Percentiles rank a stretch among this genome's conserved stretches.
These are phyloP conservation scores for Metschnikowia dekortorum DNA, from an alignment of 805 yeast species.

Conservation along the genomic window DNA sequence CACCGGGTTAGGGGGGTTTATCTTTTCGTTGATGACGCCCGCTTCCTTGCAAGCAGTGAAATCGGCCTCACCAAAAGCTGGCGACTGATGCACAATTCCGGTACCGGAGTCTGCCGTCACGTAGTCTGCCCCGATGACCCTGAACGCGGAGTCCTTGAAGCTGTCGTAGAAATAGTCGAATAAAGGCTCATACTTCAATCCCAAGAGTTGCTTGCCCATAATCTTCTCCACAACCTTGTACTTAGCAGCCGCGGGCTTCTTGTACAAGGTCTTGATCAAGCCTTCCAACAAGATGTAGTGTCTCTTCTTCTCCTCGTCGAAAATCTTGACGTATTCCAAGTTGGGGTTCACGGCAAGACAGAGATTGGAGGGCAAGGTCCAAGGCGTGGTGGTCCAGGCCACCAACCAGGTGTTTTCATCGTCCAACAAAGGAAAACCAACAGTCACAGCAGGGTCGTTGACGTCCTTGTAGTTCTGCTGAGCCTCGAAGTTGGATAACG, in stretches of 20 bases:
- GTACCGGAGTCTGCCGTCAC: slow-evolving; percentile 96
- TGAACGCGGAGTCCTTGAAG: slow-evolving; percentile 75
- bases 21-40: slow-evolving; percentile 68
- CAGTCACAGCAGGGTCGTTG: slow-evolving; percentile 91
- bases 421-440: slow-evolving; percentile 76
- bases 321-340: slow-evolving; percentile 87
- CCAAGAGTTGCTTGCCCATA: slow-evolving; percentile 75
- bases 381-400: slow-evolving; percentile 99
- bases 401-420: slow-evolving; percentile 82
- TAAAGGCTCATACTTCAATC: slow-evolving; percentile 75
- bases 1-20: slow-evolving; percentile 86
- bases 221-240: slow-evolving; percentile 76
- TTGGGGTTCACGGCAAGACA: slow-evolving; percentile 89
- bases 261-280: slow-evolving; percentile 78
- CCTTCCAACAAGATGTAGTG: slow-evolving; percentile 82
- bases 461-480: slow-evolving; percentile 98
- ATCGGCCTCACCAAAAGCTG: slow-evolving; percentile 99
- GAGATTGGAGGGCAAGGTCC: slow-evolving; percentile 96
- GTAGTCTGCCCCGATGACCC: slow-evolving; percentile 75
- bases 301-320: slow-evolving; percentile 79
- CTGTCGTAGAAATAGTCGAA: slow-evolving; percentile 75
- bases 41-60: slow-evolving; percentile 70
- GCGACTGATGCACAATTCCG: slow-evolving; percentile 97
- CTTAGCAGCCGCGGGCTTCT: slow-evolving; percentile 90
- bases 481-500: slow-evolving; percentile 95